Percentiles rank a stretch among this genome's conserved stretches.
phyloP scores from a whole-genome alignment of 2,329 filamentous ascomycete species.

The Fusarium annulatum region DNA sequence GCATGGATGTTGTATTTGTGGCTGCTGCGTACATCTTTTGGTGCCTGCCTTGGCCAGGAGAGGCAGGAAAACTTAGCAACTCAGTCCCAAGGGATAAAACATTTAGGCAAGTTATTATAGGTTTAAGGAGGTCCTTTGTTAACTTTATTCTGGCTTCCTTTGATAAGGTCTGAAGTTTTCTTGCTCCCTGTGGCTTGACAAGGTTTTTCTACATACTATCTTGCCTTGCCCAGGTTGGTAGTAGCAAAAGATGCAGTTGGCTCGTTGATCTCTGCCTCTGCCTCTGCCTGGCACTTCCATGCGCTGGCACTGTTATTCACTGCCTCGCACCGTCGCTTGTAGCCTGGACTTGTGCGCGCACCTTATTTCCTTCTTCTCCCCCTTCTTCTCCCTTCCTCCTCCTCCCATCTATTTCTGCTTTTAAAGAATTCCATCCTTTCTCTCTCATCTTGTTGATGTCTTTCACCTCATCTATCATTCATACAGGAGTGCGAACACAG shows the following conservation, averaged over 20 bases:
- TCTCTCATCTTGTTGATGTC: background rate
- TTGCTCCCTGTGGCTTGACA: background rate
- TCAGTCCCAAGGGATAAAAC: background rate
- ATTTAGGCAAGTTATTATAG: background rate
- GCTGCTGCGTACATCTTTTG: constrained; percentile 1
- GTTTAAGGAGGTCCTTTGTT: background rate
- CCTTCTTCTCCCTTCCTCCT: background rate
- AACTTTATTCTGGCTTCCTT: background rate
- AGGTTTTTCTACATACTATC: background rate
- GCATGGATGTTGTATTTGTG: constrained; percentile 2
- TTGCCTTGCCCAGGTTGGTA: background rate
- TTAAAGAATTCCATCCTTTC: background rate
- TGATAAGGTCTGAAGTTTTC: background rate
- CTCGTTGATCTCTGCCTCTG: background rate
- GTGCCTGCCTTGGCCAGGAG: constrained; percentile 9
- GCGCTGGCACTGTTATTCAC: background rate
- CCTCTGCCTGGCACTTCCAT: background rate
- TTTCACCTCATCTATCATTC: background rate
- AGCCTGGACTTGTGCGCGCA: background rate
- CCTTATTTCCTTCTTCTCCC: background rate
- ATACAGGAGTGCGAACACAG: background rate
- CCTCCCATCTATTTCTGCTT: background rate
- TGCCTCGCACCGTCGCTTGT: background rate
- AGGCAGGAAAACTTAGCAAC: background rate
- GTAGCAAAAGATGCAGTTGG: background rate